Percentiles rank a stretch among this genome's conserved stretches.
These are phyloP conservation scores for Sisymbrium irio DNA, from an alignment of 345 rosid genomes.

Conservation along the genomic window DNA sequence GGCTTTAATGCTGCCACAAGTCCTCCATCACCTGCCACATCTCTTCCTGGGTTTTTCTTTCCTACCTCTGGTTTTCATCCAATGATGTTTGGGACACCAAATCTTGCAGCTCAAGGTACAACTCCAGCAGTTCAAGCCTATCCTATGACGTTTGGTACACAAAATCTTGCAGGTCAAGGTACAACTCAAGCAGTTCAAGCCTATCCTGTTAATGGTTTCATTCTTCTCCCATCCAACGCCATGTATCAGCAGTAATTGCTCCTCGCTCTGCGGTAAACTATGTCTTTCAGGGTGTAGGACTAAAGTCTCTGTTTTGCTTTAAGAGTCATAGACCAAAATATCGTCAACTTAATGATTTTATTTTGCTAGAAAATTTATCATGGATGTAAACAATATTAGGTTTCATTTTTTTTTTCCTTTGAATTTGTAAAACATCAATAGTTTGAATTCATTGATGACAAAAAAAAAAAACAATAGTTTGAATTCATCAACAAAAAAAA, in stretches of 20 bases:
- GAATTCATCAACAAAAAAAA: neutral
- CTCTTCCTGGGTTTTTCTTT: neutral
- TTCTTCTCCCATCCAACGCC: neutral
- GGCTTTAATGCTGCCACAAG: neutral
- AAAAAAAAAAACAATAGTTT: too few relatives aligned
- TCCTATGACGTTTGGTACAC: conserved; percentile 3
- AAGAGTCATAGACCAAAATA: neutral
- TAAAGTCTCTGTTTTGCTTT: neutral
- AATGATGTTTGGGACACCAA: neutral
- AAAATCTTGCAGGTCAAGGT: neutral
- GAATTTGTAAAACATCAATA: neutral
- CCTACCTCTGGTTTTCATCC: conserved; percentile 1
- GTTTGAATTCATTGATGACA: too few relatives aligned
- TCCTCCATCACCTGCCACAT: conserved; percentile 7
- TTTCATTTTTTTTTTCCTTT: neutral
- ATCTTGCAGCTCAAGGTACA: neutral
- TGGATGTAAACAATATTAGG: neutral
- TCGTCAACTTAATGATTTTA: neutral
- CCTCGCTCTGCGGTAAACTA: neutral
- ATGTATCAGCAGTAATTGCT: conserved; percentile 11
- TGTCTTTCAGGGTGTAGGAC: neutral
- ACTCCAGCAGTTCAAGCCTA: neutral
- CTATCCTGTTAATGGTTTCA: neutral
- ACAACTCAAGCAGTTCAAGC: conserved; percentile 1
- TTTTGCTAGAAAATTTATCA: neutral